Evolutionary conservation across 2,329 filamentous ascomycete genomes (phyloP), one percentile per base, ranked within the genome.

Genomic region (Aspergillus versicolor): DNA sequence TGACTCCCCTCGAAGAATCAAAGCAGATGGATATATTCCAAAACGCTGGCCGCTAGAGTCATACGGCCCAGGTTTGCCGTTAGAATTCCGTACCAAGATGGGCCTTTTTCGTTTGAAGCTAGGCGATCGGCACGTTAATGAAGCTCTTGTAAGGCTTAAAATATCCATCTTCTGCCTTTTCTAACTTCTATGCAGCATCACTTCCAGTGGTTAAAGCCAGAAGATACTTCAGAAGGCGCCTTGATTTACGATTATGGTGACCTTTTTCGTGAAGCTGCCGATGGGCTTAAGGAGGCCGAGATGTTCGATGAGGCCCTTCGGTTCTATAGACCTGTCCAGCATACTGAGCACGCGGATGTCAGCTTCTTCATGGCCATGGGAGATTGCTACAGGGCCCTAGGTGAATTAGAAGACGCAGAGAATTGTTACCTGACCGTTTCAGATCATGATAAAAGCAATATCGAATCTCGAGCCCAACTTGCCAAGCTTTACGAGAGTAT

Each of bases 31-130:
- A 1, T 96, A 89, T 69, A 73, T 80, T 8, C 77, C 81, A 4
- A 81, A 76, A 3, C 74, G 73, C 44, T 85, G 84, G 68, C 77
- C 82, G 1, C 67, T 75, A 4, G 78, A 81, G 5, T 77, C 82
- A 0, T 96, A 96, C 70, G 92, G 91, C 0, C 73, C 82, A 40
- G 85, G 87, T 1, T 78, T 97, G 40, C 93, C 92, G 0, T 73
- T 92, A 5, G 92, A 97, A 63, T 79, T 99, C 42, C 87, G 93
- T 19, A 84, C 91, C 30, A 94, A 93, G 69, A 78, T 99, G 61
- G 93, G 90, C 3, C 78, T 93, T 4, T 93, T 91, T 69, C 86
- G 94, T n/a, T 76, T 96, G 37, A 87, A 85, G 54, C 78, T 91
- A 58, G 86, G 85, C 0, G 77, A 88, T 24, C 77, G 84, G 15